phyloP scores from a whole-genome alignment of 139 green algal genomes.

The Chlamydomonas schloesseri region DNA sequence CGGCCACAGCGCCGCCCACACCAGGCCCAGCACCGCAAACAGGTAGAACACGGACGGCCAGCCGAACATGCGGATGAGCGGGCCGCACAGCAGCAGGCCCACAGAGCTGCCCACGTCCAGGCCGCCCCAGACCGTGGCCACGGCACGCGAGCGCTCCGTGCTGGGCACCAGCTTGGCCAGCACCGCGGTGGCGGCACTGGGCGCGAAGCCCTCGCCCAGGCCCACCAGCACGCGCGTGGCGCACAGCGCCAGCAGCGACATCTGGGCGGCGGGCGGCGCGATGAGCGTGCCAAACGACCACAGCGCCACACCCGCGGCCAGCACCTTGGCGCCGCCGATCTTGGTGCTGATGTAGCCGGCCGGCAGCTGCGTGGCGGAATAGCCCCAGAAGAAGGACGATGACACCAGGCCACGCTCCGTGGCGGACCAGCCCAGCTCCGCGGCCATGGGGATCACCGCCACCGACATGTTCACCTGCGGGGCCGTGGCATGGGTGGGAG shows the following conservation, averaged over 20 bases:
- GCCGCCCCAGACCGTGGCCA: conserved; percentile 93
- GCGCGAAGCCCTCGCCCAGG: conserved; percentile 95
- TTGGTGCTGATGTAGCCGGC: conserved; percentile 92
- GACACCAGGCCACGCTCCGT: conserved; percentile 92
- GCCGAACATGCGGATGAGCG: conserved; percentile 88
- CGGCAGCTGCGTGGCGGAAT: conserved; percentile 88
- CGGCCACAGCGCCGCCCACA: conserved; percentile 89
- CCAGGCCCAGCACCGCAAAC: conserved; percentile 92
- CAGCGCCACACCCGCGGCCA: conserved; percentile 88
- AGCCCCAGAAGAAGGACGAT: conserved; percentile 98
- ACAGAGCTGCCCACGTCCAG: conserved; percentile 92
- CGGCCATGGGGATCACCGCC: conserved; percentile 98
- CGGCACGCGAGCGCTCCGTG: conserved; percentile 83
- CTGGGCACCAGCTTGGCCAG: conserved; percentile 78
- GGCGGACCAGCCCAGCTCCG: conserved; percentile 93
- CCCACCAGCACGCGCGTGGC: conserved; percentile 90
- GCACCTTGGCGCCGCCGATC: conserved; percentile 89
- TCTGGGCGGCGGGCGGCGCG: conserved; percentile 82
- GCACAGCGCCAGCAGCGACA: conserved; percentile 86
- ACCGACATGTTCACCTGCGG: conserved; percentile 98
- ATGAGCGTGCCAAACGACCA: conserved; percentile 95
- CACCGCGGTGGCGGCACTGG: conserved; percentile 92
- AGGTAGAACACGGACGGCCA: conserved; percentile 98
- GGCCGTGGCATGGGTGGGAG: background rate
- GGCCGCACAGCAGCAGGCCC: conserved; percentile 88